Evolutionary conservation across 1,139 yeast genomes (phyloP), one percentile per base, ranked within the genome.

Genomic region (Suhomyces ambrosiae): DNA sequence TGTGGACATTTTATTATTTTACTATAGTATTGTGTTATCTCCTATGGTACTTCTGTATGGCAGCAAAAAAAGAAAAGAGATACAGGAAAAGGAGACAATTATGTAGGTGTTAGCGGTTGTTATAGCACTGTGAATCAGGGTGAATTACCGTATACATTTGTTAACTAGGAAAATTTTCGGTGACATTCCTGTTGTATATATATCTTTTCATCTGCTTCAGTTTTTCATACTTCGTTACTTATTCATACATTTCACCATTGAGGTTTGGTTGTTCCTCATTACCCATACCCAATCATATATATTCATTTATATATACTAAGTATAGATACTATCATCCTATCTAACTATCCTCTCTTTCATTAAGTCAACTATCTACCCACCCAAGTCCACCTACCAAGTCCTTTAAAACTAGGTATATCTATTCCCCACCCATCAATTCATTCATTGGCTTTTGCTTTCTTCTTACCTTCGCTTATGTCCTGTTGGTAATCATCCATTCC

Each of bases 41-140:
- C 40, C 32, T 26, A 13, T 23, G 30, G 23, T 16, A 10, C n/a
- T n/a, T n/a, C 29, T 33, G 24, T 33, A 30, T 26, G 17, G 30
- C 18, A 27, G 9, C 21, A 35, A 35, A 38, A 37, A 37, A 37
- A 37, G 33, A 32, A 38, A 35, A 30, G 38, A 34, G 30, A 23
- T 27, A 31, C 38, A 35, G 38, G 33, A 34, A 38, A 35, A 38
- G 42, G 42, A 35, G 42, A 38, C 42, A 32, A 34, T 35, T 35
- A 32, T 38, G 36, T 29, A 38, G 30, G 34, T 27, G 25, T 24
- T 29, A 19, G 21, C 28, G 40, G 43, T 37, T 37, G 44, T 37
- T 40, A 40, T 40, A 40, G 44, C 36, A 34, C 22, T 35, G 30
- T 35, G 37, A 35, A 33, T 38, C 42, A 38, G 37, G 42, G 41